These are phyloP conservation scores for Berkeleyomyces basicola DNA, from an alignment of 2,329 filamentous ascomycete genomes.

Conservation along the genomic window DNA sequence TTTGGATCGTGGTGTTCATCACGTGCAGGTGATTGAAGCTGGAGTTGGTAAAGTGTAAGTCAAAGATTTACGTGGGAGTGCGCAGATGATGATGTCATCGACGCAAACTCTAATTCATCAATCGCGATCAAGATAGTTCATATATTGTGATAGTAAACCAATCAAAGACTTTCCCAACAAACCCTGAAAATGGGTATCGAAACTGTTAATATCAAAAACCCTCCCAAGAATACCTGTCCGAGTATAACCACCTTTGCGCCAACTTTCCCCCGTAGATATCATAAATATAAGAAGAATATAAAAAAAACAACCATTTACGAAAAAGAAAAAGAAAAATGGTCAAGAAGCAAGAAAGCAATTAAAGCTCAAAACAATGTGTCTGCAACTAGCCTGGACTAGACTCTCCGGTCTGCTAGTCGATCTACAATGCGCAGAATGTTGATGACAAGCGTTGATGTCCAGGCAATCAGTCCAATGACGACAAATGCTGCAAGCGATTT, in stretches of 20 bases:
- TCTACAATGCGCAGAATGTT: conserved; percentile 60
- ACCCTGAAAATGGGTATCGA: background rate
- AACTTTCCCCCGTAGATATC: background rate
- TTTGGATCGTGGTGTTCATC: too few relatives aligned
- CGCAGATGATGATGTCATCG: background rate
- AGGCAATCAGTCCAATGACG: conserved; percentile 68
- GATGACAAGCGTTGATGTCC: conserved; percentile 77
- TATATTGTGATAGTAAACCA: background rate
- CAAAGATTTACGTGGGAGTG: too few relatives aligned
- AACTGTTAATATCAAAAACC: background rate
- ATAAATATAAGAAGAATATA: background rate
- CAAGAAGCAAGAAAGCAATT: background rate
- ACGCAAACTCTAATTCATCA: background rate
- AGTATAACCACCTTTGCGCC: too few relatives aligned
- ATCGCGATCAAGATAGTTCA: background rate
- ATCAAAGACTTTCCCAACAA: background rate
- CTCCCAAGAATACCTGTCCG: background rate
- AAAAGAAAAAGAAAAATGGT: background rate
- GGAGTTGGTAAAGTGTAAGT: too few relatives aligned
- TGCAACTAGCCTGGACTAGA: background rate
- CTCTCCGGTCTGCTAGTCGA: conserved; percentile 31
- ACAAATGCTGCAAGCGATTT: conserved; percentile 63
- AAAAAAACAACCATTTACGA: background rate
- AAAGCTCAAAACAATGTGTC: background rate
- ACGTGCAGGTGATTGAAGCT: too few relatives aligned